These are phyloP conservation scores for Hyphopichia burtonii DNA, from an alignment of 1,139 yeast genomes.

Conservation along the genomic window DNA sequence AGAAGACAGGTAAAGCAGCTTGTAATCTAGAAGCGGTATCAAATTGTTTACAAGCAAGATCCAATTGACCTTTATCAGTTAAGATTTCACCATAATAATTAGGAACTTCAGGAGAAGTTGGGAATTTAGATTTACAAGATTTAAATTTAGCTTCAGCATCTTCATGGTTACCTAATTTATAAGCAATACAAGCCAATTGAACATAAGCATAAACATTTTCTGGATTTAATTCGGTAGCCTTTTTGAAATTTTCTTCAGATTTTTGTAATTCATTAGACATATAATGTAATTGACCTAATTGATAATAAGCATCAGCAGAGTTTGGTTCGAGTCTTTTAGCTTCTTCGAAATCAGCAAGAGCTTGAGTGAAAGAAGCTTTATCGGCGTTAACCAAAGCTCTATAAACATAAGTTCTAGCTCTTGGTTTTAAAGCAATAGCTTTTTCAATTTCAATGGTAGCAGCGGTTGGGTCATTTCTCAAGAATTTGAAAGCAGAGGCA, in stretches of 20 bases:
- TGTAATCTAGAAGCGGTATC: constrained; percentile 86
- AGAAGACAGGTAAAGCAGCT: constrained; percentile 55
- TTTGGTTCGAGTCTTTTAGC: constrained; percentile 72
- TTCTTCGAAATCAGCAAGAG: constrained; percentile 66
- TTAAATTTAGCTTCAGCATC: constrained; percentile 69
- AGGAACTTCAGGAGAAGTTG: constrained; percentile 88
- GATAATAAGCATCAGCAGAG: constrained; percentile 85
- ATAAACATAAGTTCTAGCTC: constrained; percentile 80
- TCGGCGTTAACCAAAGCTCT: constrained; percentile 87
- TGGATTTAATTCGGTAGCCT: constrained; percentile 73
- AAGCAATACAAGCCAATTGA: constrained; percentile 89
- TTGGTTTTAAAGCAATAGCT: constrained; percentile 68
- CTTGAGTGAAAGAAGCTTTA: constrained; percentile 59
- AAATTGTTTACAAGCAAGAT: constrained; percentile 77
- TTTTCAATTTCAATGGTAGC: constrained; percentile 56
- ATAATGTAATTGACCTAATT: constrained; percentile 90
- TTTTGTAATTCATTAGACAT: constrained; percentile 70
- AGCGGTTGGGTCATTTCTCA: constrained; percentile 72
- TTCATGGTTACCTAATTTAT: constrained; percentile 68
- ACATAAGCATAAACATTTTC: constrained; percentile 81
- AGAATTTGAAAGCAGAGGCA: constrained; percentile 77
- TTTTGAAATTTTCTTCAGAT: constrained; percentile 75
- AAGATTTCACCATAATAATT: constrained; percentile 94
- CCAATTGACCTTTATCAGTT: constrained; percentile 74
- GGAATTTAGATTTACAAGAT: constrained; percentile 74